Base-by-base conservation (phyloP, 768 basidiomycete genomes). In the Suillus placidus region DNA sequence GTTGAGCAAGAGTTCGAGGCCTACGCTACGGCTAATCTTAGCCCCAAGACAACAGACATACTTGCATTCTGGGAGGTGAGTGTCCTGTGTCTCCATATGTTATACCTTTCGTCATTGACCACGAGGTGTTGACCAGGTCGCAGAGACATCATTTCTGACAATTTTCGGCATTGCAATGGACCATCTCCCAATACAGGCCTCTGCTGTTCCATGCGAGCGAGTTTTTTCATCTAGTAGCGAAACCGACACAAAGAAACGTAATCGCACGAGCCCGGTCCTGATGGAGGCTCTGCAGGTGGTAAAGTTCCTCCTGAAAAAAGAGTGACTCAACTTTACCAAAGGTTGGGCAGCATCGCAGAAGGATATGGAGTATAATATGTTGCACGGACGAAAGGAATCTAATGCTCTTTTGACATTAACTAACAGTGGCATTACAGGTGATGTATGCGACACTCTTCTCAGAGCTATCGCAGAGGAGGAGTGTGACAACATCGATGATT, bases 391-490 rank as follows among this genome's bases (percentile, higher is more conserved):
- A 18, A 16, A 18, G 6, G 42, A 43, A 3, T 1, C 16, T 43
- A 43, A 43, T 16, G 18, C 18, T 43, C 16, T 43, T 18, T 43
- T 43, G 42, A 43, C 42, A 43, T 18, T 43, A 6, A 6, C 16
- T 18, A 18, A 16, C 16, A 18, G 16, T 6, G 16, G 5, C 5
- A 6, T 43, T 6, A 43, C 81, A 37, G 80, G 81, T 63, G 78
- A 84, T 72, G 10, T 37, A 10, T 37, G 37, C 37, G 10, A 37
- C 37, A 37, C 37, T 37, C 37, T 37, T 37, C 37, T 81, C 82
- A 64, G 74, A 77, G 56, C 79, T 18, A 43, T 43, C 1, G 16
- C 42, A 43, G 42, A 18, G 42, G 42, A 43, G 42, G 42, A 43
- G 42, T 43, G 42, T 18, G 42, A 43, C 6, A 16, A 43, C 42